Conservation (phyloP, 208 protist species). For the Wallacemonas rigidus region DNA sequence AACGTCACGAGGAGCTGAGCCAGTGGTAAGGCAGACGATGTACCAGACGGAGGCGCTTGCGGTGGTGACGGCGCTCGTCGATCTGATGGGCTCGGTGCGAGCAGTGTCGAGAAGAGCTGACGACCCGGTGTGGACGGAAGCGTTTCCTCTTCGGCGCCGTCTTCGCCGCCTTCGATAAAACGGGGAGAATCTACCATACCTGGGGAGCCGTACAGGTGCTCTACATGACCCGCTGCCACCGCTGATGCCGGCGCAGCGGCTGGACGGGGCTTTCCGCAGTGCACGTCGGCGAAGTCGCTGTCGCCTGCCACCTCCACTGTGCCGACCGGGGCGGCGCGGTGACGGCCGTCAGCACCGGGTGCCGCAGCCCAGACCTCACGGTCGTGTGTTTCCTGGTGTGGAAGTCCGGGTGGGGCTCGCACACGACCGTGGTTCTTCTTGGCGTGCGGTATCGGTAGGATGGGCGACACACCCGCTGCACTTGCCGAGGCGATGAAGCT, state of each 20-base stretch:
- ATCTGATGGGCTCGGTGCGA: background rate
- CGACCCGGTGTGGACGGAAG: background rate
- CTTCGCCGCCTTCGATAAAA: no score
- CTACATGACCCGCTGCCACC: background rate
- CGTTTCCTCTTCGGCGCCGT: background rate
- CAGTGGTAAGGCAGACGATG: background rate
- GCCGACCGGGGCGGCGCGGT: background rate
- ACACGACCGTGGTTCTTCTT: background rate
- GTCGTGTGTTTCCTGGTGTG: background rate
- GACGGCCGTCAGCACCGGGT: no score
- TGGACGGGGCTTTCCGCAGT: background rate
- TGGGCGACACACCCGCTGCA: background rate
- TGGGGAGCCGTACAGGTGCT: background rate
- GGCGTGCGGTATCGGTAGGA: background rate
- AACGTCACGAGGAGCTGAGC: conserved; percentile 30
- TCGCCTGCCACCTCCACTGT: background rate
- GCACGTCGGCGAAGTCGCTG: conserved; percentile 10
- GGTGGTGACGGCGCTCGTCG: no score
- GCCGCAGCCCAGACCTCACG: background rate
- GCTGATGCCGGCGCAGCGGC: background rate
- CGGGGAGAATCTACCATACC: background rate
- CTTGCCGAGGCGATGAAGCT: background rate
- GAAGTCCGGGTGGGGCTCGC: background rate
- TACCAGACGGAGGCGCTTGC: background rate
- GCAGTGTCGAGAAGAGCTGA: conserved; percentile 2